These are phyloP conservation scores for Neofusicoccum cordaticola DNA, from an alignment of 2,329 filamentous ascomycete species.

Conservation along the genomic window DNA sequence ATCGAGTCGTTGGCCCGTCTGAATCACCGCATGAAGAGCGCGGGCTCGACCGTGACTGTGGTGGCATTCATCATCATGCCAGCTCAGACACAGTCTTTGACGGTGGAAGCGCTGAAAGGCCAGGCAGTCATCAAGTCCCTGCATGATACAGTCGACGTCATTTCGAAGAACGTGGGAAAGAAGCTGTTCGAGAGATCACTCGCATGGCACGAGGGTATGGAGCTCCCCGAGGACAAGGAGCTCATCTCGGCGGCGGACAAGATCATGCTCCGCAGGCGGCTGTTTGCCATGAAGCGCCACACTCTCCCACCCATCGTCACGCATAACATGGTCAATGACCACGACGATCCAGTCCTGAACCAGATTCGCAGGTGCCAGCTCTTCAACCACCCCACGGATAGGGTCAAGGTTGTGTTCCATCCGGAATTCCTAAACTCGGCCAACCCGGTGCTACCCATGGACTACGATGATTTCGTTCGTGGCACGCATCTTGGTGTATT, in stretches of 20 bases:
- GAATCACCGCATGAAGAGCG: conserved; percentile 84
- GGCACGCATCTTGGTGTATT: conserved; percentile 96
- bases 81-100: conserved; percentile 89
- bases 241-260: conserved; percentile 89
- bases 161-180: conserved; percentile 87
- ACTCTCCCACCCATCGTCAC: conserved; percentile 92
- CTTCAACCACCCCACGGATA: conserved; percentile 92
- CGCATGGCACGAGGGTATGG: conserved; percentile 91
- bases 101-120: conserved; percentile 91
- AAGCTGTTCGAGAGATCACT: conserved; percentile 93
- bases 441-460: conserved; percentile 90
- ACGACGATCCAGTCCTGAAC: conserved; percentile 90
- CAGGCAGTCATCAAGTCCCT: conserved; percentile 97
- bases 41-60: conserved; percentile 86
- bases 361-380: conserved; percentile 94
- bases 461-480: conserved; percentile 98
- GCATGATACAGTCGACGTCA: conserved; percentile 86
- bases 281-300: conserved; percentile 96
- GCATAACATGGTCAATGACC: conserved; percentile 96
- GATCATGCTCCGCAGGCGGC: conserved; percentile 81
- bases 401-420: conserved; percentile 97
- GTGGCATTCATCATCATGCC: conserved; percentile 99
- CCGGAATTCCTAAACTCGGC: conserved; percentile 95
- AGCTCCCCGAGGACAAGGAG: conserved; percentile 94
- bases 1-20: conserved; percentile 92